Percentiles rank a stretch among this genome's conserved stretches.
phyloP scores from a whole-genome alignment of 2,329 filamentous ascomycete species.

The Xylariaceae sp. region DNA sequence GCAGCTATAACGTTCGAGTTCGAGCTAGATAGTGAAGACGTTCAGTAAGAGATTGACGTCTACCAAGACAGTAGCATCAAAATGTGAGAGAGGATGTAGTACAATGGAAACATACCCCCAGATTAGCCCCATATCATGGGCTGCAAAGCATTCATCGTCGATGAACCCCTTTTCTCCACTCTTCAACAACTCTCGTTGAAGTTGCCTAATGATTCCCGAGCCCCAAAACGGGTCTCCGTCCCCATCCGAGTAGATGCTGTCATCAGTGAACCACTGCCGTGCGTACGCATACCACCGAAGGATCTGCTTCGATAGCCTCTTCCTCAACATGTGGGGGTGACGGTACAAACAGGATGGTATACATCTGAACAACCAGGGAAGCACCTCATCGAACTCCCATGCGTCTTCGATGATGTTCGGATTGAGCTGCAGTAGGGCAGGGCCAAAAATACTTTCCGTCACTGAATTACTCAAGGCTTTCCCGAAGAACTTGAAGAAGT shows the following conservation, averaged over 20 bases:
- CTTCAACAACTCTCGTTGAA: neutral
- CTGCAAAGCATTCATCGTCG: conserved; percentile 8
- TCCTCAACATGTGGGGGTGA: neutral
- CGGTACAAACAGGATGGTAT: neutral
- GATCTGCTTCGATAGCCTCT: neutral
- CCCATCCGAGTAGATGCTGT: neutral
- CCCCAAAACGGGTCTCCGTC: conserved; percentile 18
- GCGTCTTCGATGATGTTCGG: neutral
- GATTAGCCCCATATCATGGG: conserved; percentile 5
- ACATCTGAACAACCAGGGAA: neutral
- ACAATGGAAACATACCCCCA: conserved; percentile 6
- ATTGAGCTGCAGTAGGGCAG: neutral
- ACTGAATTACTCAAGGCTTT: neutral
- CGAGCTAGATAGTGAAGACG: neutral
- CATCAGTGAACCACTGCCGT: neutral
- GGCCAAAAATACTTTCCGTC: neutral
- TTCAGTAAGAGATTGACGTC: neutral
- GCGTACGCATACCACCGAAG: neutral
- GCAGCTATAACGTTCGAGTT: neutral
- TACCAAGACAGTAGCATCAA: neutral
- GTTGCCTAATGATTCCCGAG: conserved; percentile 4
- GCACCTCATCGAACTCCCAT: neutral
- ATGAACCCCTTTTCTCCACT: neutral
- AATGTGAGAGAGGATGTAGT: neutral
- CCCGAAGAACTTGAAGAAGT: neutral